Base-by-base conservation (phyloP, 352 stramenopile species). In the Phytophthora brassicae region DNA sequence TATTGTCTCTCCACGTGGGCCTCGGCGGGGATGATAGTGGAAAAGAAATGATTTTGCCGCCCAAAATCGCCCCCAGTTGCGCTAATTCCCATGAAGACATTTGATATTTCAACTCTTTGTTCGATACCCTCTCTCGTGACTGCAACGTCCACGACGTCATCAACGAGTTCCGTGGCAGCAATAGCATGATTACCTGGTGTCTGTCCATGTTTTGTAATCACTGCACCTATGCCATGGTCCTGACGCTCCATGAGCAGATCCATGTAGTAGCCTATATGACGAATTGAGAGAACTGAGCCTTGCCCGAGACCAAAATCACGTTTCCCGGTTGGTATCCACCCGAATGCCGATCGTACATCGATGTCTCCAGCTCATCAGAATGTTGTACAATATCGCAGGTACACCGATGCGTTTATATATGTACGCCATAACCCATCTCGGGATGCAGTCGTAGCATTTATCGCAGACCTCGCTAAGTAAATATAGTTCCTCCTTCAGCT, bases 401-500 rank as follows among this genome's bases (percentile, higher is more conserved):
- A n/a, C n/a, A n/a, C n/a, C n/a, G n/a, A n/a, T n/a, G n/a, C n/a
- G n/a, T n/a, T n/a, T n/a, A n/a, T n/a, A n/a, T n/a, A n/a, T n/a
- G n/a, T n/a, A 35, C 28, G 6, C 28, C 28, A 35, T 11, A 49
- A 14, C 19, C 31, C 54, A 62, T 3, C 14, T 16, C 3, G 44
- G 31, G 16, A 62, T 55, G 2, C 53, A 43, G 31, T 61, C 53
- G 17, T 35, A 61, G 17, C 44, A 55, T 36, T 62, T 55, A 1
- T 45, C 16, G 31, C 41, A 45, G 17, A 46, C 41, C 29, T 60
- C 42, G 28, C 22, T 49, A 9, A 55, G 31, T 12, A 54, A 22
- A 9, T 49, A 20, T 22, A 61, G 22, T 16, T 5, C 31, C 13
- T 61, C 54, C 0, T 16, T 3, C 0, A 33, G 7, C 9, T 11